Evolutionary conservation across 2,329 filamentous ascomycete genomes (phyloP).

Genomic region (Cladosporium sphaerospermum): DNA sequence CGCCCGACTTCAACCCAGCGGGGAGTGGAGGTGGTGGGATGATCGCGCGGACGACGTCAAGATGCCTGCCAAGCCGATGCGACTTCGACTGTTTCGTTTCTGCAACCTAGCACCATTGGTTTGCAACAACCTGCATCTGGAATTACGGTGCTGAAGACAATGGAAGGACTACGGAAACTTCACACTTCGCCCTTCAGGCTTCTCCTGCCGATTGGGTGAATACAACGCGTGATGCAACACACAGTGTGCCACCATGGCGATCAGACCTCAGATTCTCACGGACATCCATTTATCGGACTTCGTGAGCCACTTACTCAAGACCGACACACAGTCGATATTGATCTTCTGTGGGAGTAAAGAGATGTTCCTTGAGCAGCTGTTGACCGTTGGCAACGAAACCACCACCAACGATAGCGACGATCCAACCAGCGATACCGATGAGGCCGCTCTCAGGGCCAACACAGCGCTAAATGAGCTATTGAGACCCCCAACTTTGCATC

Average conservation of each 20-base stretch:
- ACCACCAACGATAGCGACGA: conserved; percentile 6
- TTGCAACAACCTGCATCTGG: not conserved
- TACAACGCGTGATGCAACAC: not conserved
- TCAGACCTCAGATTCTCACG: not conserved
- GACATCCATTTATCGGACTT: conserved; percentile 40
- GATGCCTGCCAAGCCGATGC: not conserved
- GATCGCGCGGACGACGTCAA: not conserved
- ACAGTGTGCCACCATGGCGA: not conserved
- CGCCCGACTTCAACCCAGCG: not conserved
- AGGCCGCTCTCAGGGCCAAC: not conserved
- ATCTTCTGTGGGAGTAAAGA: conserved; percentile 63
- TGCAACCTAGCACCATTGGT: not conserved
- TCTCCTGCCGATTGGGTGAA: not conserved
- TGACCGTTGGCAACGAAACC: conserved; percentile 30
- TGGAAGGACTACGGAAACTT: not conserved
- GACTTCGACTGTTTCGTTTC: not conserved
- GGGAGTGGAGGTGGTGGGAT: not conserved
- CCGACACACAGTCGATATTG: conserved; percentile 54
- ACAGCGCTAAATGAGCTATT: not conserved
- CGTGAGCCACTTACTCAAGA: conserved; percentile 56
- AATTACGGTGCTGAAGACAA: not conserved
- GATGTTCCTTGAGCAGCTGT: conserved; percentile 54
- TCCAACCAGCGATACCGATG: not conserved
- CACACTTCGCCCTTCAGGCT: not conserved
- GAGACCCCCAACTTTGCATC: not conserved